Percentiles rank a stretch among this genome's conserved stretches.
phyloP scores from a whole-genome alignment of 345 rosid genomes.

The Brassica rapa region DNA sequence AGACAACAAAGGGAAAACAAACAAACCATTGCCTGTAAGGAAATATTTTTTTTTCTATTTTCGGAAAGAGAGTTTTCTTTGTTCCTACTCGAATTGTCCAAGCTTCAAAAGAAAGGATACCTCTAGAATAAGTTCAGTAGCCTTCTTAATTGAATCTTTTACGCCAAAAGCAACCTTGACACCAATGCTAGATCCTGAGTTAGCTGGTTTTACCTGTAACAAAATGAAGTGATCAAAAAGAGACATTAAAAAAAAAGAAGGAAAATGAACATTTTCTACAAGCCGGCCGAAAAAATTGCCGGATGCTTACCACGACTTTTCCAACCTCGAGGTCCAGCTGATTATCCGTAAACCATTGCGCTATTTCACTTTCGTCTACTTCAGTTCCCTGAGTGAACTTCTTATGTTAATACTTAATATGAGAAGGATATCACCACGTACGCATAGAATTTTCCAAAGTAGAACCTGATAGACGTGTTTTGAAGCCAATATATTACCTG shows the following conservation, averaged over 20 bases:
- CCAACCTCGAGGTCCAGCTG: slow-evolving; percentile 68
- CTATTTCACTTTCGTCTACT: slow-evolving; percentile 53
- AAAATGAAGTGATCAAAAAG: slow-evolving; percentile 17
- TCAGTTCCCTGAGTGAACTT: slow-evolving; percentile 51
- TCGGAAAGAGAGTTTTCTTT: not conserved
- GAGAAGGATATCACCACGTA: not conserved
- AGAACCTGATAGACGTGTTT: slow-evolving; percentile 6
- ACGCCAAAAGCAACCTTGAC: slow-evolving; percentile 91
- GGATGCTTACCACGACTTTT: slow-evolving; percentile 78
- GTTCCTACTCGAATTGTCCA: not conserved
- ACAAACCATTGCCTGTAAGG: slow-evolving; percentile 1
- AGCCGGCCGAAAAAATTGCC: slow-evolving; percentile 17
- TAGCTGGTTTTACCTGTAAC: slow-evolving; percentile 83
- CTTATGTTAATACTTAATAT: slow-evolving; percentile 8
- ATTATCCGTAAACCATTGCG: slow-evolving; percentile 70
- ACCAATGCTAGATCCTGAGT: slow-evolving; percentile 97
- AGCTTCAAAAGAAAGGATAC: slow-evolving; percentile 43
- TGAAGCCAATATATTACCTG: slow-evolving; percentile 52
- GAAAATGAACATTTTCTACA: not conserved
- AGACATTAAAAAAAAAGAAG: not conserved
- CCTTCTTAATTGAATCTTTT: slow-evolving; percentile 69
- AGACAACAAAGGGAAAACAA: slow-evolving; percentile 15
- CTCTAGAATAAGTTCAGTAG: slow-evolving; percentile 66
- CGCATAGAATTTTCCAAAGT: not conserved
- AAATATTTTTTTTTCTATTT: not conserved